Evolutionary conservation across 2,329 filamentous ascomycete genomes (phyloP).

Genomic region (Plectosphaerella cucumerina): DNA sequence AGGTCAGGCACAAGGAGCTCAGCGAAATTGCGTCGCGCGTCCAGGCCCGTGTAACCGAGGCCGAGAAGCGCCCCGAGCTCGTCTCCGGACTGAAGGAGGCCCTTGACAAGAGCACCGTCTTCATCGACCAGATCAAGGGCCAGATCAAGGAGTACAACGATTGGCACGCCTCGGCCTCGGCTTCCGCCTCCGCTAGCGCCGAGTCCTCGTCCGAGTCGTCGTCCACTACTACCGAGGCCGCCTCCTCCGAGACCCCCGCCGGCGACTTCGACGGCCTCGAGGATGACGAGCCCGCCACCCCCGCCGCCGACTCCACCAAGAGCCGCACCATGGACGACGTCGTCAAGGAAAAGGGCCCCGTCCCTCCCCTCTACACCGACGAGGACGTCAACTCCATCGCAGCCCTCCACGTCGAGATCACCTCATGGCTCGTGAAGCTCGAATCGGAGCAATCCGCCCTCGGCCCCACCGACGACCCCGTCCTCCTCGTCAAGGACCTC

Average conservation of each 20-base stretch:
- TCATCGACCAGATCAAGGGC: conserved; percentile 65
- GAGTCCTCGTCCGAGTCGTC: conserved; percentile 17
- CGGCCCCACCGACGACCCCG: conserved; percentile 66
- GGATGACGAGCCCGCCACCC: conserved; percentile 51
- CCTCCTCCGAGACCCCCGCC: conserved; percentile 43
- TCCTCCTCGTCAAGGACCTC: conserved; percentile 69
- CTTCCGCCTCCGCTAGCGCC: conserved; percentile 17
- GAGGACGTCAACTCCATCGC: conserved; percentile 68
- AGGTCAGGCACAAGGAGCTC: conserved; percentile 70
- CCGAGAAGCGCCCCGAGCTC: conserved; percentile 64
- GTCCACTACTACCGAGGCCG: conserved; percentile 35
- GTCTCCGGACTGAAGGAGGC: conserved; percentile 64
- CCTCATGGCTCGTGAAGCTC: conserved; percentile 72
- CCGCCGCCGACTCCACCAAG: conserved; percentile 25
- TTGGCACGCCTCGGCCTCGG: conserved; percentile 49
- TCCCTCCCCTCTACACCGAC: conserved; percentile 65
- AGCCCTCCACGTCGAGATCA: conserved; percentile 56
- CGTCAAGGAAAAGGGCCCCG: conserved; percentile 42
- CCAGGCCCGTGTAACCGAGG: conserved; percentile 70
- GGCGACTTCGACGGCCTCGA: conserved; percentile 72
- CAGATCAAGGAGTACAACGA: conserved; percentile 67
- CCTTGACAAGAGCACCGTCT: conserved; percentile 67
- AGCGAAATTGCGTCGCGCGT: conserved; percentile 76
- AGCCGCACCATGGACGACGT: conserved; percentile 40
- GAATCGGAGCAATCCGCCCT: conserved; percentile 68